phyloP scores from a whole-genome alignment of 2,329 filamentous ascomycete species.

The Paecilomyces sp. region DNA sequence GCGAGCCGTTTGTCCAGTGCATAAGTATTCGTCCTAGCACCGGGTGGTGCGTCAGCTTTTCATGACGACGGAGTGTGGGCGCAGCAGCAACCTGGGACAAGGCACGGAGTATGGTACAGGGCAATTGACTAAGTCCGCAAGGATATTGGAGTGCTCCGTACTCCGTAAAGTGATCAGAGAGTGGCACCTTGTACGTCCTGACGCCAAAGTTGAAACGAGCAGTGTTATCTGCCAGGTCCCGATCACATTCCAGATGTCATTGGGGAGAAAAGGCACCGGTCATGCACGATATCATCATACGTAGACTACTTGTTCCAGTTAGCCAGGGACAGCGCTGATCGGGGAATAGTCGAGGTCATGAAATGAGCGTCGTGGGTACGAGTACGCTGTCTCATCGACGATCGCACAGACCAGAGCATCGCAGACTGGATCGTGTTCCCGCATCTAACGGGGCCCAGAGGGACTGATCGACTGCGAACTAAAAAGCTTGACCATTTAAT shows the following conservation, averaged over 20 bases:
- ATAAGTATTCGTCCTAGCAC: not conserved
- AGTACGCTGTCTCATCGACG: too few species aligned
- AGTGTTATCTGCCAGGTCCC: not conserved
- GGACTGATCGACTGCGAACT: not conserved
- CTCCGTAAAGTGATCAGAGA: not conserved
- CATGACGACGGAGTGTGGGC: not conserved
- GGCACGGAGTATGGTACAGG: not conserved
- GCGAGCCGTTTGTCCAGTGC: not conserved
- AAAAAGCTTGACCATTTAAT: not conserved
- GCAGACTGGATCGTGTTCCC: not conserved
- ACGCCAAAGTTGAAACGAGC: not conserved
- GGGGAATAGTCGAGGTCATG: not conserved
- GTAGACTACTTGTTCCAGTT: not conserved
- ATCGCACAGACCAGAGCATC: not conserved
- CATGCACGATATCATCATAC: not conserved
- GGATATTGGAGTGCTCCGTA: not conserved
- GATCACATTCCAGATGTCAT: not conserved
- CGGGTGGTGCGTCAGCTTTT: not conserved
- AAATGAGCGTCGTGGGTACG: too few species aligned
- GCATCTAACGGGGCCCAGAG: not conserved
- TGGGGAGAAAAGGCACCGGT: not conserved
- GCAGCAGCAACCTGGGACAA: not conserved
- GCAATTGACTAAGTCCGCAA: not conserved
- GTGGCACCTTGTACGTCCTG: not conserved
- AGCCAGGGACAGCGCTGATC: not conserved